phyloP scores from a whole-genome alignment of 352 stramenopile genomes.

The Globisporangium irregulare region DNA sequence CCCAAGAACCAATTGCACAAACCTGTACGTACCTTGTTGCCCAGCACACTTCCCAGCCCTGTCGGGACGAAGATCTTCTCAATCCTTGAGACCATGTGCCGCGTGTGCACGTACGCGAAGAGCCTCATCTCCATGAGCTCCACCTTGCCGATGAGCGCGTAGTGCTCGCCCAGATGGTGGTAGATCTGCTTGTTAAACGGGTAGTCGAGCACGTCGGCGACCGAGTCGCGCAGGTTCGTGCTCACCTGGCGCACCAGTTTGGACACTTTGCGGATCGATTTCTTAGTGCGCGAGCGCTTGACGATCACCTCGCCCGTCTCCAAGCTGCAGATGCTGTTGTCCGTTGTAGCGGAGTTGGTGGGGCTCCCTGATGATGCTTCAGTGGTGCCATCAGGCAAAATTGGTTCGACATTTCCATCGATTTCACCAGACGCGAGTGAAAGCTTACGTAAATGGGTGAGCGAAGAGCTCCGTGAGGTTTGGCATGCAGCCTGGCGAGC shows the following conservation, averaged over 20 bases:
- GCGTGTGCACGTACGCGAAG: conserved; percentile 64
- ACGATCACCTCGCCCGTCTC: conserved; percentile 43
- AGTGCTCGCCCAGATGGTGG: conserved; percentile 56
- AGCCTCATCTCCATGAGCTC: conserved; percentile 84
- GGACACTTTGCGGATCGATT: conserved; percentile 64
- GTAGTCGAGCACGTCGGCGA: conserved; percentile 59
- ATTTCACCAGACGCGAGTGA: background rate
- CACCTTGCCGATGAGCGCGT: conserved; percentile 58
- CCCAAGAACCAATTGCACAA: background rate
- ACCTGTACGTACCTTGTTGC: conserved; percentile 61
- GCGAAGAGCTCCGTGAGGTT: background rate
- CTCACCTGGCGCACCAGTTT: conserved; percentile 65
- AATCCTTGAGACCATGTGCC: conserved; percentile 51
- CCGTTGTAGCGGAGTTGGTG: background rate
- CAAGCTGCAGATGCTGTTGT: conserved; percentile 16
- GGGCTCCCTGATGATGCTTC: background rate
- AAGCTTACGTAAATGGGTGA: background rate
- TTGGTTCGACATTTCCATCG: background rate
- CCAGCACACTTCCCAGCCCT: conserved; percentile 73
- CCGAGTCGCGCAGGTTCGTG: conserved; percentile 58
- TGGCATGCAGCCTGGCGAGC: conserved; percentile 2
- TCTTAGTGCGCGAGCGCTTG: conserved; percentile 65
- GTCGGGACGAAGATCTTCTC: conserved; percentile 76
- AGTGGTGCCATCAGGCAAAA: background rate
- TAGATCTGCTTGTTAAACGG: conserved; percentile 63